Conservation (phyloP, 140 eudicot genomes). For the Cichorium intybus region DNA sequence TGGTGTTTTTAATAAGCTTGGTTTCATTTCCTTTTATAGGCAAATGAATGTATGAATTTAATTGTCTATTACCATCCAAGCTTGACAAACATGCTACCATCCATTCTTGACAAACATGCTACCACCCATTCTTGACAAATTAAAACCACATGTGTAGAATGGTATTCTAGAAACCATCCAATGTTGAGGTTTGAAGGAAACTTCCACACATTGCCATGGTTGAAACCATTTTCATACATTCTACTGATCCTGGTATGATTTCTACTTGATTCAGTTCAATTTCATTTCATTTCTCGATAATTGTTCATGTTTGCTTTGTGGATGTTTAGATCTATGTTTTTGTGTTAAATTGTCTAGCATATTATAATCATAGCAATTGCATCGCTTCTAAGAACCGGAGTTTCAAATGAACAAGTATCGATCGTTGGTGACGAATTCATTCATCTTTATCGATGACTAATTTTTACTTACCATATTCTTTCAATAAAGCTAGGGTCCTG, state of each 20-base stretch:
- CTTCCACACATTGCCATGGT: conserved; percentile 72
- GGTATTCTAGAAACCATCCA: too few relatives aligned
- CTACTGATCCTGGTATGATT: conserved; percentile 53
- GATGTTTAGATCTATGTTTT: conserved; percentile 2
- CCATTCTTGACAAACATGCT: too few relatives aligned
- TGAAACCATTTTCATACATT: conserved; percentile 59
- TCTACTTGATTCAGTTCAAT: not conserved
- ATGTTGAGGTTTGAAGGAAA: too few relatives aligned
- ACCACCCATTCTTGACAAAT: too few relatives aligned
- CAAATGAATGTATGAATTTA: too few relatives aligned
- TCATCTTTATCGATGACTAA: not conserved
- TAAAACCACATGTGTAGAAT: too few relatives aligned
- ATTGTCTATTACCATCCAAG: too few relatives aligned
- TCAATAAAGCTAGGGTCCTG: too few relatives aligned
- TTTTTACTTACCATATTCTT: too few relatives aligned
- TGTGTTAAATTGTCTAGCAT: not conserved
- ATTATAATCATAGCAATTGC: not conserved
- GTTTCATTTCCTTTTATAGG: too few relatives aligned
- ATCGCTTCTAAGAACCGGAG: not conserved
- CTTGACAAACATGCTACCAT: too few relatives aligned
- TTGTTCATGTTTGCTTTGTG: not conserved
- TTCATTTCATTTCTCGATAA: not conserved
- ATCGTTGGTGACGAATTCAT: not conserved
- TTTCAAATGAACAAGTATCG: not conserved
- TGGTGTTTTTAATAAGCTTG: too few relatives aligned